Evolutionary conservation across 2,329 filamentous ascomycete species (phyloP).

Genomic region (Clarireedia hainanense): DNA sequence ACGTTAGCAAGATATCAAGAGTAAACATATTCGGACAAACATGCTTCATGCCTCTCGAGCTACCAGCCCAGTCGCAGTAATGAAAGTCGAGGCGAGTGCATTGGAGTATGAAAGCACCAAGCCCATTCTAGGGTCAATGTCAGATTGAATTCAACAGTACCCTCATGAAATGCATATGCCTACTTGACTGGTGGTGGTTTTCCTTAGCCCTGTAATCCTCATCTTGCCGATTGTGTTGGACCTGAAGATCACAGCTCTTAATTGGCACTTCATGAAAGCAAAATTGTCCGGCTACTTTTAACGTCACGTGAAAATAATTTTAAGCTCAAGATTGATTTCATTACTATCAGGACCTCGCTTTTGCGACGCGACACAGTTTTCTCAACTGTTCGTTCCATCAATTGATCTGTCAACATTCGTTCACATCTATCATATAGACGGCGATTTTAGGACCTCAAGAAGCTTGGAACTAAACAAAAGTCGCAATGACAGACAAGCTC

Average conservation of each 20-base stretch:
- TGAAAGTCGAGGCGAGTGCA: slow-evolving; percentile 94
- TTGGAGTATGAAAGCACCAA: slow-evolving; percentile 93
- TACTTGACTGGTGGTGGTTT: slow-evolving; percentile 48
- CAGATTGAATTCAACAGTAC: slow-evolving; percentile 6
- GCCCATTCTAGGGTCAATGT: slow-evolving; percentile 66
- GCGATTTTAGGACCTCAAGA: background rate
- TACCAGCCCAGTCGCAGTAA: slow-evolving; percentile 95
- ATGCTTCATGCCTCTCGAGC: slow-evolving; percentile 91
- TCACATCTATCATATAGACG: background rate
- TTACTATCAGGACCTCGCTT: background rate
- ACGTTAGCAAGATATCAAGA: background rate
- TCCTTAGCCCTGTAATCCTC: slow-evolving; percentile 47
- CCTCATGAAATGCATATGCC: slow-evolving; percentile 10
- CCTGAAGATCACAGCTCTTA: too few species aligned
- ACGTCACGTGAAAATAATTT: background rate
- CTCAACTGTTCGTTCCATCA: background rate
- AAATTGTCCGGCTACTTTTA: too few species aligned
- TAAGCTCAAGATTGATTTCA: slow-evolving; percentile 4
- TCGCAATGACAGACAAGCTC: slow-evolving; percentile 87
- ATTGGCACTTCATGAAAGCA: too few species aligned
- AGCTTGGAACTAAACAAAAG: background rate
- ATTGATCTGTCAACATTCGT: background rate
- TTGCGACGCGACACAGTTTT: slow-evolving; percentile 4
- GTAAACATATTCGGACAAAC: slow-evolving; percentile 22
- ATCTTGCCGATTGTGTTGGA: slow-evolving; percentile 26